phyloP scores from a whole-genome alignment of 768 basidiomycete species.

The Mycena filopes region DNA sequence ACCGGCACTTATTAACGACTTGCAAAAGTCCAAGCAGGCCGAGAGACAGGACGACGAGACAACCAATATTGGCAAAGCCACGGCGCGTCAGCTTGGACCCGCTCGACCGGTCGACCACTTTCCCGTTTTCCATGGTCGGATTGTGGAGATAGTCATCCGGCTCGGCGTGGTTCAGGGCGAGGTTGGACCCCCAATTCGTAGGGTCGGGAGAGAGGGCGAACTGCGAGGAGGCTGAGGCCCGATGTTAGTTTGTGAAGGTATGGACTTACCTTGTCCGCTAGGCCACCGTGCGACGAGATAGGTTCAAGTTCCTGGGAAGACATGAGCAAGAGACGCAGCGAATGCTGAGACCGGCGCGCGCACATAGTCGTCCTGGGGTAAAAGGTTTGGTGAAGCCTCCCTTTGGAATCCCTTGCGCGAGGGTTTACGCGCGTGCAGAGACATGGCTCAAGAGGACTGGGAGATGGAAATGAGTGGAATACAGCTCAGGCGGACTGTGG shows the following conservation, averaged over 20 bases:
- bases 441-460: constrained; percentile 4
- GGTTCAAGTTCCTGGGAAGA: not conserved
- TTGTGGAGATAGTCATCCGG: constrained; percentile 78
- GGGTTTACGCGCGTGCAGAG: not conserved
- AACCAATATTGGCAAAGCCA: constrained; percentile 9
- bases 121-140: constrained; percentile 46
- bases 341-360: not conserved
- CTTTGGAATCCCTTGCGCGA: constrained; percentile 1
- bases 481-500: not conserved
- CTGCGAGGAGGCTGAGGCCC: constrained; percentile 44
- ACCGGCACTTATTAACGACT: not conserved
- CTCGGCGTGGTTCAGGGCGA: constrained; percentile 65
- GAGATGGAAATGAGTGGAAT: constrained; percentile 10
- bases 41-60: constrained; percentile 60
- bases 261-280: constrained; percentile 19
- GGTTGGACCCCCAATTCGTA: constrained; percentile 72
- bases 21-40: constrained; percentile 72
- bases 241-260: not conserved
- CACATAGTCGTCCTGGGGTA: constrained; percentile 12
- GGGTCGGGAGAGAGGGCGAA: constrained; percentile 82
- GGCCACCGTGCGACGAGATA: not conserved
- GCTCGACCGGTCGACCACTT: constrained; percentile 67
- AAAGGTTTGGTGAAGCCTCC: constrained; percentile 6
- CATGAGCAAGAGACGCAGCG: not conserved
- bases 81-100: constrained; percentile 50